phyloP scores from a whole-genome alignment of 2,329 filamentous ascomycete species.

The Cadophora sp. region DNA sequence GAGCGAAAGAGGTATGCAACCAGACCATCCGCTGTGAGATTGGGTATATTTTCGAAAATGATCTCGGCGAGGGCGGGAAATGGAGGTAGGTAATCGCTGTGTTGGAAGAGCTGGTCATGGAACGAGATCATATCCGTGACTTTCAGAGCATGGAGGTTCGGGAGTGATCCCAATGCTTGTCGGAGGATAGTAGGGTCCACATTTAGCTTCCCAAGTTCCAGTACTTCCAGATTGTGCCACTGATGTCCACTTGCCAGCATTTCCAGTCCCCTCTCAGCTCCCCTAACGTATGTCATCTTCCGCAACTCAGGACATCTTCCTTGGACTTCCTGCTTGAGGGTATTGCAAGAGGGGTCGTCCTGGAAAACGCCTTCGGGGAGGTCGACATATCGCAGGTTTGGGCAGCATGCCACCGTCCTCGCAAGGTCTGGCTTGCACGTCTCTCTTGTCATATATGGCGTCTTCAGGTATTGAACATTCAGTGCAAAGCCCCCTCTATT shows the following conservation, averaged over 20 bases:
- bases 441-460: constrained; percentile 92
- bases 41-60: constrained; percentile 72
- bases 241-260: constrained; percentile 67
- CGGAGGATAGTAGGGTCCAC: constrained; percentile 76
- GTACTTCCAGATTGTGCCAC: constrained; percentile 75
- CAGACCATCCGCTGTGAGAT: constrained; percentile 75
- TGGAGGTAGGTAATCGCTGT: constrained; percentile 68
- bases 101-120: constrained; percentile 77
- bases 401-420: constrained; percentile 82
- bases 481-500: constrained; percentile 70
- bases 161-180: constrained; percentile 72
- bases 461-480: constrained; percentile 80
- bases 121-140: constrained; percentile 73
- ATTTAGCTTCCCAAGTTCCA: constrained; percentile 72
- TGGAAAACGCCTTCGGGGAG: constrained; percentile 86
- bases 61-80: constrained; percentile 80
- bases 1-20: constrained; percentile 69
- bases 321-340: constrained; percentile 84
- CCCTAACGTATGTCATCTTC: constrained; percentile 85
- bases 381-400: constrained; percentile 88
- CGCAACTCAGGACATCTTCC: constrained; percentile 82
- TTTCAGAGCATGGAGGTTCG: constrained; percentile 74
- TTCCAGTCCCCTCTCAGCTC: constrained; percentile 80
- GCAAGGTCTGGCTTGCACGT: constrained; percentile 84
- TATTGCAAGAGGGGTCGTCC: constrained; percentile 77